phyloP scores from a whole-genome alignment of 2,329 filamentous ascomycete genomes.

The Colletotrichum musicola region DNA sequence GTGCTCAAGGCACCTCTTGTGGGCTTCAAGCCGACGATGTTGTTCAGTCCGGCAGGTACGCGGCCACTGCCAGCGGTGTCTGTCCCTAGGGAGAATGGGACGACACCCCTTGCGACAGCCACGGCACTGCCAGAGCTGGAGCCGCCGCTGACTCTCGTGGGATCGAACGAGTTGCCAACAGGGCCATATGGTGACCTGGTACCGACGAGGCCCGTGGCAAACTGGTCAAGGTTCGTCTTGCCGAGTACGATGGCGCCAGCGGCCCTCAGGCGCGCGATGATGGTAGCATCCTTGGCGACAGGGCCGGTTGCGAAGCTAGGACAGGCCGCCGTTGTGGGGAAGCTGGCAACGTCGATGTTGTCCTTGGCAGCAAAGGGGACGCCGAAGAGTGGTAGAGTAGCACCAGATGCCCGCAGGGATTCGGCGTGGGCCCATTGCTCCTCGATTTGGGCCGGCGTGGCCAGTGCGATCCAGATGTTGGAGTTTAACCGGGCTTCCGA shows the following conservation, averaged over 20 bases:
- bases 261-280: conserved; percentile 62
- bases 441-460: conserved; percentile 45
- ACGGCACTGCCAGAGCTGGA: conserved; percentile 70
- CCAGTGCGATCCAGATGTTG: conserved; percentile 49
- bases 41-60: conserved; percentile 66
- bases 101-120: conserved; percentile 64
- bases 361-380: conserved; percentile 71
- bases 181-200: conserved; percentile 71
- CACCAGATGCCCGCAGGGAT: conserved; percentile 54
- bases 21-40: conserved; percentile 64
- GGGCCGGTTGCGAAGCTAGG: conserved; percentile 61
- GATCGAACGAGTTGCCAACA: conserved; percentile 64
- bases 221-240: conserved; percentile 72
- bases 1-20: conserved; percentile 66
- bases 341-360: conserved; percentile 64
- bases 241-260: conserved; percentile 70
- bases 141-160: conserved; percentile 57
- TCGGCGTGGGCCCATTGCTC: conserved; percentile 52
- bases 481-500: conserved; percentile 43
- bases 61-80: conserved; percentile 69
- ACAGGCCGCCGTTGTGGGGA: conserved; percentile 67
- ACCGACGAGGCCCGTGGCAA: conserved; percentile 73
- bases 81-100: conserved; percentile 69
- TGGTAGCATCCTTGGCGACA: conserved; percentile 57
- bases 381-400: conserved; percentile 65